Conservation (phyloP, 176 grass and related monocot species). For the Cocos nucifera region DNA sequence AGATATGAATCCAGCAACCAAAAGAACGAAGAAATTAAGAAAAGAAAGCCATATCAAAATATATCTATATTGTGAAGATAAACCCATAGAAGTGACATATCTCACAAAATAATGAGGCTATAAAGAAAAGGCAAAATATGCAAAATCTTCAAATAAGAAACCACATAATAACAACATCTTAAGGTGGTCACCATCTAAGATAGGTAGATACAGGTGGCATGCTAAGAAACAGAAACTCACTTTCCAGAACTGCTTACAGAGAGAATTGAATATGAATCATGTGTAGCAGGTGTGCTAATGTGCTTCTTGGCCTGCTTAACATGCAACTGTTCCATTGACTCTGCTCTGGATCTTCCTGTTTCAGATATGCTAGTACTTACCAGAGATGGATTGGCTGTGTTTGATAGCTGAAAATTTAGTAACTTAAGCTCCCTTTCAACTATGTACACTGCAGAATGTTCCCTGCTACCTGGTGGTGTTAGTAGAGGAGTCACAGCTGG, state of each 20-base stretch:
- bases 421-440: constrained; percentile 97
- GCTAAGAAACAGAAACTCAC: constrained; percentile 38
- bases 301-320: constrained; percentile 96
- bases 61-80: no score
- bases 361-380: constrained; percentile 42
- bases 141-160: no score
- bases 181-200: no score
- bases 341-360: constrained; percentile 49
- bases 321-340: constrained; percentile 54
- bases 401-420: constrained; percentile 89
- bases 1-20: no score
- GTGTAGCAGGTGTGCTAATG: constrained; percentile 86
- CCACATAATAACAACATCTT: no score
- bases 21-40: no score
- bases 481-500: constrained; percentile 71
- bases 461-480: constrained; percentile 55
- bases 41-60: no score
- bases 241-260: constrained; percentile 93
- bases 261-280: constrained; percentile 88
- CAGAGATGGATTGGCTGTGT: constrained; percentile 70
- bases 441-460: constrained; percentile 89
- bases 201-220: no score
- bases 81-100: no score
- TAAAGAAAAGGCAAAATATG: no score
- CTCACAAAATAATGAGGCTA: no score